Evolutionary conservation across 192 early-diverging fungal genomes (phyloP).

Genomic region (Linnemannia schmuckeri): DNA sequence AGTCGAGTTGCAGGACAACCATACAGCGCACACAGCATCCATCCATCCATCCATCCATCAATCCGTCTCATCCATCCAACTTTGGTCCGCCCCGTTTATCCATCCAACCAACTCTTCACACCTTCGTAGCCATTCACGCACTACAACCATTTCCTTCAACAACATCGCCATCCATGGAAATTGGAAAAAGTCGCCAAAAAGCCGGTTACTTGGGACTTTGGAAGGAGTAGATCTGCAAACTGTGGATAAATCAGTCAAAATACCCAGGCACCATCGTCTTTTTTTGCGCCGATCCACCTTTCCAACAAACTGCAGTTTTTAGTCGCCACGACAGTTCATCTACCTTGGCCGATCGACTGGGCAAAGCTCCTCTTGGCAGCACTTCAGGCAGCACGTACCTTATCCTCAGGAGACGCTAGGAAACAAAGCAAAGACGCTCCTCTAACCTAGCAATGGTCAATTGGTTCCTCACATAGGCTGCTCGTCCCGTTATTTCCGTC

Average conservation of each 20-base stretch:
- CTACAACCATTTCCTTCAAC: not conserved
- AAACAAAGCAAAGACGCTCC: not conserved
- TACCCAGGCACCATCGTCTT: not conserved
- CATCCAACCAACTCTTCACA: not conserved
- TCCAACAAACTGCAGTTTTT: not conserved
- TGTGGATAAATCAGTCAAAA: not conserved
- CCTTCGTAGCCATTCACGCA: not conserved
- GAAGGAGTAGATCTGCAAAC: not conserved
- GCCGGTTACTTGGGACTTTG: not conserved
- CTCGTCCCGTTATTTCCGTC: conserved; percentile 93
- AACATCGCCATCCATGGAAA: not conserved
- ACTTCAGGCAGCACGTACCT: not conserved
- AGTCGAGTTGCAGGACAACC: not conserved
- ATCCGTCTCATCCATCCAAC: conserved; percentile 18
- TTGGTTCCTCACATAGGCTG: conserved; percentile 43
- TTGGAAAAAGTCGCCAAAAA: not conserved
- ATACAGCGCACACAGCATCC: not conserved
- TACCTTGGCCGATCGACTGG: not conserved
- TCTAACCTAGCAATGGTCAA: not conserved
- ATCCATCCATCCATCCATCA: not conserved
- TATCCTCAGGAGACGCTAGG: not conserved
- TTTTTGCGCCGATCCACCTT: not conserved
- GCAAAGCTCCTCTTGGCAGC: not conserved
- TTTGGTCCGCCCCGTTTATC: not conserved
- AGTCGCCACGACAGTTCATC: not conserved